A percentile compares a stretch with the other conserved stretches of the same genome.
Evolutionary conservation across 108 stramenopile species (phyloP).

Genomic region (Cyclotella cryptica): DNA sequence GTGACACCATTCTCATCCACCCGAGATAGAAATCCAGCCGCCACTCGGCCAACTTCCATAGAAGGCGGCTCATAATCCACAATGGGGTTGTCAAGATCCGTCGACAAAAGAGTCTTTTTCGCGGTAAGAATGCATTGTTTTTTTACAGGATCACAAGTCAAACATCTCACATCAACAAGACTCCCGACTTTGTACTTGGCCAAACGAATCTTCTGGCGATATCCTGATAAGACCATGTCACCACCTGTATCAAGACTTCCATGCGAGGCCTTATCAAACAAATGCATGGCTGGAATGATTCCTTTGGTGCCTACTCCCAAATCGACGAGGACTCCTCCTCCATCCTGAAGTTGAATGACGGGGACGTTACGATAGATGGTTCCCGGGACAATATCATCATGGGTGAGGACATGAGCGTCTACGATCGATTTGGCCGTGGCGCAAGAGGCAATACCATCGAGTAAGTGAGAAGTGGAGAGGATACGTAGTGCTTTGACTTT

Average conservation of each 20-base stretch:
- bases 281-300: constrained; percentile 72
- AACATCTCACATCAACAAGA: constrained; percentile 79
- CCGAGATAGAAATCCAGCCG: constrained; percentile 78
- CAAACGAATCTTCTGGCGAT: constrained; percentile 67
- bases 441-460: constrained; percentile 84
- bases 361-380: constrained; percentile 77
- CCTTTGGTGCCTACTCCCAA: constrained; percentile 74
- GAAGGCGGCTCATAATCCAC: constrained; percentile 55
- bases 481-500: constrained; percentile 75
- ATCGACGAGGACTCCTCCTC: constrained; percentile 74
- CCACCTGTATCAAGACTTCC: constrained; percentile 41
- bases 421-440: constrained; percentile 78
- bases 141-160: constrained; percentile 61
- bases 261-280: constrained; percentile 65
- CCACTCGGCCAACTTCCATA: constrained; percentile 45
- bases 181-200: constrained; percentile 79
- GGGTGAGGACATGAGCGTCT: constrained; percentile 80
- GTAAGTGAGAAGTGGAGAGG: constrained; percentile 63
- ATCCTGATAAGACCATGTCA: constrained; percentile 54
- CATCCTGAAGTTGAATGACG: constrained; percentile 61
- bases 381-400: constrained; percentile 75
- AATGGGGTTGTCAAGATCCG: constrained; percentile 55
- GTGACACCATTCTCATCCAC: constrained; percentile 74
- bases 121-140: constrained; percentile 82
- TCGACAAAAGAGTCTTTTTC: constrained; percentile 74